phyloP scores from a whole-genome alignment of 1,284 basidiomycete species.

The Heterobasidion irregulare region DNA sequence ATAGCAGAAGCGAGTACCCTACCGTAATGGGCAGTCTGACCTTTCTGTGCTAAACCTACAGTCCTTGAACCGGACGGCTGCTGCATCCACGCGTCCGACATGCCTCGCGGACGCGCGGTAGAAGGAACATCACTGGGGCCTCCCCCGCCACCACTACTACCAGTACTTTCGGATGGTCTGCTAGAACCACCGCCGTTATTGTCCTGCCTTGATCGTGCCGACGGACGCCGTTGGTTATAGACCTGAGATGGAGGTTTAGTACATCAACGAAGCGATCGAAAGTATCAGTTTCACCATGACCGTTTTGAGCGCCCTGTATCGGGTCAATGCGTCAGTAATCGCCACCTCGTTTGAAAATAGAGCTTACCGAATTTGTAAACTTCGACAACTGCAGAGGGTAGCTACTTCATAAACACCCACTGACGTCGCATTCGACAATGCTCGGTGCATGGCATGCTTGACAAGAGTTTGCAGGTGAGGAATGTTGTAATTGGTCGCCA shows the following conservation, averaged over 20 bases:
- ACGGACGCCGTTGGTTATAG: slow-evolving; percentile 62
- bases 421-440: slow-evolving; percentile 75
- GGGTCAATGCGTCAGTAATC: slow-evolving; percentile 11
- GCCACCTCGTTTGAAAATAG: slow-evolving; percentile 15
- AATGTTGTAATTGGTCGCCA: slow-evolving; percentile 80
- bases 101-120: slow-evolving; percentile 38
- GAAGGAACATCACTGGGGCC: slow-evolving; percentile 9
- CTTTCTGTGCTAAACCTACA: slow-evolving; percentile 3
- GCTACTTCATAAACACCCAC: slow-evolving; percentile 93
- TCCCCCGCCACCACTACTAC: slow-evolving; percentile 28
- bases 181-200: slow-evolving; percentile 35
- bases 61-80: slow-evolving; percentile 10
- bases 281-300: slow-evolving; percentile 50
- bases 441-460: slow-evolving; percentile 87
- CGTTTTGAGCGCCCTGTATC: slow-evolving; percentile 57
- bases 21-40: slow-evolving; percentile 9
- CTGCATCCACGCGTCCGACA: slow-evolving; percentile 34
- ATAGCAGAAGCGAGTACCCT: slow-evolving; percentile 9
- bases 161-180: slow-evolving; percentile 26
- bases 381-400: slow-evolving; percentile 81
- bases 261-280: background rate
- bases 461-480: slow-evolving; percentile 71
- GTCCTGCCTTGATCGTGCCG: slow-evolving; percentile 39
- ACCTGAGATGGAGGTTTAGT: slow-evolving; percentile 30
- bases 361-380: slow-evolving; percentile 76